These are phyloP conservation scores for Cyamopsis tetragonoloba DNA, from an alignment of 306 rosid species.

Conservation along the genomic window DNA sequence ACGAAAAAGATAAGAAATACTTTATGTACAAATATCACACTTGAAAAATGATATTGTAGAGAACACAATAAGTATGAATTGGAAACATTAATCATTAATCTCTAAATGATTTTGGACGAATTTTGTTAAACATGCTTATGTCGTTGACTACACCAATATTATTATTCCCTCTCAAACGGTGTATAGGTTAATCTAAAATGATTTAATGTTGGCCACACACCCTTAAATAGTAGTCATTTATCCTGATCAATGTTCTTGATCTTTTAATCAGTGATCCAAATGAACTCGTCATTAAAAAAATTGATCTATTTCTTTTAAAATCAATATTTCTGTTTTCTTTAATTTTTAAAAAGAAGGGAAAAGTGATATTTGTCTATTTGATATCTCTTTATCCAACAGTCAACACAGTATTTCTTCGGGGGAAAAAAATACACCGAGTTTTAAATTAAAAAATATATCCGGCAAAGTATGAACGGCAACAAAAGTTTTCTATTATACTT, in stretches of 20 bases:
- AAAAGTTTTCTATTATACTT: background rate
- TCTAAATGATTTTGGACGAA: slow-evolving; percentile 8
- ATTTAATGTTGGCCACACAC: background rate
- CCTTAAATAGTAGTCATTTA: background rate
- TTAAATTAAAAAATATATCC: background rate
- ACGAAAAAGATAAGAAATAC: background rate
- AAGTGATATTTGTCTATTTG: background rate
- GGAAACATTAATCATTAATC: background rate
- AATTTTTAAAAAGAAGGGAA: no score
- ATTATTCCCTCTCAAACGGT: background rate
- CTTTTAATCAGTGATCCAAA: no score
- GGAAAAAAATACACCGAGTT: background rate
- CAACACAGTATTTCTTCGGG: background rate
- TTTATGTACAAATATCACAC: background rate
- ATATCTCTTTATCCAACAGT: background rate
- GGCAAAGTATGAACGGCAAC: background rate
- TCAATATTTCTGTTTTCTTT: no score
- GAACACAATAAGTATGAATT: slow-evolving; percentile 1
- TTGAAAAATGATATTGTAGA: background rate
- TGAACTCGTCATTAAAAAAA: background rate
- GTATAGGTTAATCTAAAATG: background rate
- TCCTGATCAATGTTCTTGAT: background rate
- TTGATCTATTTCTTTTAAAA: background rate
- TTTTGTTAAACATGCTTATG: background rate
- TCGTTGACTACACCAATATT: slow-evolving; percentile 21